These are phyloP conservation scores for Malassezia brasiliensis DNA, from an alignment of 1,284 basidiomycete species.

Conservation along the genomic window DNA sequence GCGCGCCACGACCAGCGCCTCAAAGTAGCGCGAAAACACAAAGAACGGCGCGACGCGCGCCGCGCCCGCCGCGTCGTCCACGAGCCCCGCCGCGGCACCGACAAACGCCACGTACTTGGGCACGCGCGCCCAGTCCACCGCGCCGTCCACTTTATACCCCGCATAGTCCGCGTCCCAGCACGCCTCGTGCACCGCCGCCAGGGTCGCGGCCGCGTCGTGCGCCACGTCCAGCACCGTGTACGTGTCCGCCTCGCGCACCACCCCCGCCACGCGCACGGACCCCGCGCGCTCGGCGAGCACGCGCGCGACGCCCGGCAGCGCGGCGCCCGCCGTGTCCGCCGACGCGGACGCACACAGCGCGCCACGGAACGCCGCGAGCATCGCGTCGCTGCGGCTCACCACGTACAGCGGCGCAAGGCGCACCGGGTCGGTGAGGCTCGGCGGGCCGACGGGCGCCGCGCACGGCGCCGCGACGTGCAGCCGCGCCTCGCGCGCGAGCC, in stretches of 20 bases:
- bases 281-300: too few relatives aligned
- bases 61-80: neutral
- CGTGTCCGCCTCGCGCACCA: neutral
- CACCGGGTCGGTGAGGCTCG: neutral
- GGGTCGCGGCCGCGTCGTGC: neutral
- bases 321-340: neutral
- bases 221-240: neutral
- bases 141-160: neutral
- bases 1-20: neutral
- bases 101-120: neutral
- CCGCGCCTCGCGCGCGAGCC: neutral
- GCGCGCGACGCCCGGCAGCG: neutral
- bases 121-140: neutral
- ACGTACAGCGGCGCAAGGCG: neutral
- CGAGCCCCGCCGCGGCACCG: neutral
- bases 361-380: neutral
- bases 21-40: conserved; percentile 1
- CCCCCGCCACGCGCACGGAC: neutral
- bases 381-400: neutral
- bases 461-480: neutral
- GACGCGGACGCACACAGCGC: neutral
- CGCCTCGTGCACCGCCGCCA: neutral
- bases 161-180: neutral
- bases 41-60: conserved; percentile 1
- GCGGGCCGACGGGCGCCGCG: neutral